Percentiles rank a stretch among this genome's conserved stretches.
phyloP scores from a whole-genome alignment of 129 eudicot genomes.

The Deinandra increscens region DNA sequence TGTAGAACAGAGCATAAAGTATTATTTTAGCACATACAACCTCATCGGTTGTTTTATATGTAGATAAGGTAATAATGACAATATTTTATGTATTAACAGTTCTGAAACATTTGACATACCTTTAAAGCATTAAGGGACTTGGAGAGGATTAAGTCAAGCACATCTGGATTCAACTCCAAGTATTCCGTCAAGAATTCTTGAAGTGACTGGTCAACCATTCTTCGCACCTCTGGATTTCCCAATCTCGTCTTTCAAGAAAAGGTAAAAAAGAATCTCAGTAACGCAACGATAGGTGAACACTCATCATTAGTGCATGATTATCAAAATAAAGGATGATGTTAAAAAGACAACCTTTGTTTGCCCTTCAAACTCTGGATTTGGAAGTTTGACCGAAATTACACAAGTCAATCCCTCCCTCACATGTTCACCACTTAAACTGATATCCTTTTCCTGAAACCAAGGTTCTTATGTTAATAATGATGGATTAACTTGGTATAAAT shows the following conservation, averaged over 20 bases:
- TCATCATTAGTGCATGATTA: neutral
- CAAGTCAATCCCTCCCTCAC: slow-evolving; percentile 97
- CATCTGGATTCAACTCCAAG: slow-evolving; percentile 95
- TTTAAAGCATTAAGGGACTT: slow-evolving; percentile 89
- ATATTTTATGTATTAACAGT: neutral
- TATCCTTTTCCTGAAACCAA: slow-evolving; percentile 73
- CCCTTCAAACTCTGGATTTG: slow-evolving; percentile 99
- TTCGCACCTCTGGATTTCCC: slow-evolving; percentile 97
- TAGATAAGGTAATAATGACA: neutral
- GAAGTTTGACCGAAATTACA: slow-evolving; percentile 88
- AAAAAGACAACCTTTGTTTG: slow-evolving; percentile 78
- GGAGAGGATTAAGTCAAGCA: slow-evolving; percentile 73
- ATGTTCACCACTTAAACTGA: slow-evolving; percentile 89
- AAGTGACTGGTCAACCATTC: slow-evolving; percentile 75
- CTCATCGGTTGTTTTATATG: too few relatives aligned
- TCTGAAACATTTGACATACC: slow-evolving; percentile 37
- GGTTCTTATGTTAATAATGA: slow-evolving; percentile 7
- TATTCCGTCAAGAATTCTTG: slow-evolving; percentile 87
- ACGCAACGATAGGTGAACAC: too few relatives aligned
- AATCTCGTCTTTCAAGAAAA: slow-evolving; percentile 66
- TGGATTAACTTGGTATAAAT: neutral
- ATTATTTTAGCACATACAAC: too few relatives aligned
- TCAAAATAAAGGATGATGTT: neutral
- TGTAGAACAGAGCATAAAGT: too few relatives aligned
- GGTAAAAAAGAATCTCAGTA: slow-evolving; percentile 2